Base-by-base conservation (phyloP, 805 yeast genomes). In the Wickerhamomyces canadensis region DNA sequence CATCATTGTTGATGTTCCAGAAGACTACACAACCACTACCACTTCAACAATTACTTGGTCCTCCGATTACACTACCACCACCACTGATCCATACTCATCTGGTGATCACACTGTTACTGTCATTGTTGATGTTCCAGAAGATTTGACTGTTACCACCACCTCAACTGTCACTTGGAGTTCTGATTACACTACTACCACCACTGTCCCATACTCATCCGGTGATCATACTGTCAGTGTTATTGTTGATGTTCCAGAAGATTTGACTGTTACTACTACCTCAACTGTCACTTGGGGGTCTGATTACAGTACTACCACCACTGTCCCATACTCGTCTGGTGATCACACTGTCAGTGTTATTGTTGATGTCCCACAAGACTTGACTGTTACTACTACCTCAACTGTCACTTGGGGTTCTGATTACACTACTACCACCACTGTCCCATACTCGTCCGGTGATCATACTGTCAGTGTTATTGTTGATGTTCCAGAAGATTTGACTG, bases 251-350 rank as follows among this genome's bases (percentile, higher is more conserved):
- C 29, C 38, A 36, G n/a, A n/a, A n/a, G n/a, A n/a, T n/a, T n/a
- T n/a, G n/a, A n/a, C n/a, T 21, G 10, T 10, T 21, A 21, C 23
- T 7, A 21, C 23, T 18, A 33, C 38, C 11, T 9, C 33, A 22
- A 29, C 33, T 8, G 16, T 28, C 7, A 36, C 43, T 4, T 33
- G 37, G 27, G 5, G 27, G 6, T 29, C 30, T 27, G 1, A 29
- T 6, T 37, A 32, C 14, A 36, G 42, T 12, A 38, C 43, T 7
- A 41, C 48, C 16, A 36, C 44, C 21, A 42, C 44, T 25, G 35
- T 15, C 14, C 31, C 44, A 15, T 27, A 19, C 21, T 13, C 38
- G 10, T 29, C 42, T 18, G 43, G 42, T 34, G 47, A 34, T 26
- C 7, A 29, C 15, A 44, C 42, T 13, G 9, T 38, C 14, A 44